A percentile compares a stretch with the other conserved stretches of the same genome.
These are phyloP conservation scores for Cenchrus fungigraminus DNA, from an alignment of 176 grass and related monocot species.

Conservation along the genomic window DNA sequence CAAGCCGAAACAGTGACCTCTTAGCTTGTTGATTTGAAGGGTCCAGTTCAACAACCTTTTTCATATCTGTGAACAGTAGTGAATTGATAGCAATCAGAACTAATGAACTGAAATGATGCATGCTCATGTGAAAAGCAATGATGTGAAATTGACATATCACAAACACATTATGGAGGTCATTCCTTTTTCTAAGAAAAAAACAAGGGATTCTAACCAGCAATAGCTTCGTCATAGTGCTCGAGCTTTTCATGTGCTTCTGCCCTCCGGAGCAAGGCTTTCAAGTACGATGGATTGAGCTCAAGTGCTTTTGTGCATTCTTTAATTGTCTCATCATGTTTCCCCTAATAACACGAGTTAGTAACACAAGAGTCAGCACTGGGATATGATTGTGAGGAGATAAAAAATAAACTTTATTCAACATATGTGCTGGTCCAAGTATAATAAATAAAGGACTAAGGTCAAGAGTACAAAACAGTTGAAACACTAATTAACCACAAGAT, in stretches of 20 bases:
- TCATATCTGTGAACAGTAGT: conserved; percentile 71
- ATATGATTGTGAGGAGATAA: conserved; percentile 14
- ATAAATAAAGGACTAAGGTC: neutral
- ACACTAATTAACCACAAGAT: neutral
- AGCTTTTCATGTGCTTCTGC: conserved; percentile 95
- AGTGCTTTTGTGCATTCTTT: conserved; percentile 97
- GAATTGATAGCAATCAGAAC: conserved; percentile 24
- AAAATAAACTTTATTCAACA: conserved; percentile 2
- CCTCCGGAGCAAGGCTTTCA: conserved; percentile 90
- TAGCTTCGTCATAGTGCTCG: conserved; percentile 94
- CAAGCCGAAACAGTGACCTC: conserved; percentile 66
- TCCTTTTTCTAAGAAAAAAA: too few species aligned
- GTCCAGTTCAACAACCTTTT: conserved; percentile 77
- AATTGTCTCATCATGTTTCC: conserved; percentile 74
- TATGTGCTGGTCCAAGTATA: neutral
- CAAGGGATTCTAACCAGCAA: conserved; percentile 61
- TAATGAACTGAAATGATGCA: conserved; percentile 6
- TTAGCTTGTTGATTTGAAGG: conserved; percentile 89
- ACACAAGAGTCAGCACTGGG: neutral
- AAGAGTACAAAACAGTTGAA: conserved; percentile 1
- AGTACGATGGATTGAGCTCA: conserved; percentile 86
- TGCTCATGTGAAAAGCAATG: neutral
- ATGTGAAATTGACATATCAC: neutral
- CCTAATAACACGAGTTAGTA: conserved; percentile 43
- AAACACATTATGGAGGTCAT: conserved; percentile 5